Evolutionary conservation across 768 basidiomycete species (phyloP), one percentile per base, ranked within the genome.

Genomic region (Lactifluus echinatus): DNA sequence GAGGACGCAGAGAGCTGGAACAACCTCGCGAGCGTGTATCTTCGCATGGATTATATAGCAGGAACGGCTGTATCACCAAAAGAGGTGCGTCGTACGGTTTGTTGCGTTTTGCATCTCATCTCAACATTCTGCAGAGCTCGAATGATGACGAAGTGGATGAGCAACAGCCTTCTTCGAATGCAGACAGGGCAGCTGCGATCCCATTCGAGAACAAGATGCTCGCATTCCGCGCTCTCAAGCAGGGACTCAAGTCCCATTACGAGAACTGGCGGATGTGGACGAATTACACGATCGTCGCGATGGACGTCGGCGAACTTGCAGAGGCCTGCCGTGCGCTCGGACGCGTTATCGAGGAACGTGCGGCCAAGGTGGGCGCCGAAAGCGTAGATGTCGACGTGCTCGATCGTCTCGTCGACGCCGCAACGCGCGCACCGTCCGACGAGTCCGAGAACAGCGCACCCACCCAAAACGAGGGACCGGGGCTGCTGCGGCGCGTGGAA

Each of bases 1-100:
- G 96, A 98, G 63, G 94, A 99, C 66, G 92, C 83, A 3, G 95
- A 98, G 76, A 95, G 93, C 63, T 98, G 96, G 96, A 95, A 87
- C 65, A 99, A 99, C 69, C 75, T 99, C 61, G 96, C 95, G 33
- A 93, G 87, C 56, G 84, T 93, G 67, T 96, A 97, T 71, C 80
- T 99, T 60, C 85, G 91, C 45, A 78, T 95, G 70, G 86, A 83
- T 11, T 17, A 19, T n/a, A 33, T 54, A 1, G 76, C 67, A 2
- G 69, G 61, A 50, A 63, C 67, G 61, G 71, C 65, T 57, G 65
- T 56, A 56, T 61, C 56, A 33, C 69, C 72, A 26, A 67, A 68
- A 28, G 70, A 70, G 29, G 73, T 65, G 34, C 15, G 57, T 42
- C 37, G 39, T 24, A 21, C 15, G 7, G n/a, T 24, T 36, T 6